Base-by-base conservation (phyloP, 257 asterid genomes). In the Mentha longifolia region DNA sequence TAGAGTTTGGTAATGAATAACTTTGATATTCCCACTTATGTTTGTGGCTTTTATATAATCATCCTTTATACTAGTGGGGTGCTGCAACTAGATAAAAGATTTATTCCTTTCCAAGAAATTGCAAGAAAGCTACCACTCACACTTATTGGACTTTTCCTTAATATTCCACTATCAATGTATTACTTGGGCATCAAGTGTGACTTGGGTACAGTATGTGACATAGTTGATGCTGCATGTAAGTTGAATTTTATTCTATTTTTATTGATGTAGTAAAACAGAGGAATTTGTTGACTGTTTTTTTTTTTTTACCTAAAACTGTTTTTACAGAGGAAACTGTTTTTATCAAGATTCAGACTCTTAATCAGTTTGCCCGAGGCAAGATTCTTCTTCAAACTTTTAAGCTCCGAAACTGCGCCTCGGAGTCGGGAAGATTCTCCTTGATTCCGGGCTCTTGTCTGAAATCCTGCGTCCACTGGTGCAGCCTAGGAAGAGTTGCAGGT, bases 91-190 rank as follows among this genome's bases (percentile, higher is more conserved):
- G 52, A 47, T 31, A 46, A 22, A 22, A 25, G 59, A 30, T n/a
- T 49, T 13, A 11, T 61, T 12, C 16, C 35, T 56, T 73, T 73
- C 67, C 67, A 8, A 37, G 79, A 67, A 74, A 25, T 31, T 55
- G 31, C 65, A 7, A 30, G 3, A n/a, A 43, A 31, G 16, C 13
- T 30, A 67, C 14, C 16, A 68, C 63, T 52, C 41, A 19, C 20
- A 49, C 47, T 58, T 51, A 56, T 49, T 75, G 80, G 46, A 7
- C 16, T 46, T 10, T n/a, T 59, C 51, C 46, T 49, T 33, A 7
- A 58, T 19, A 13, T 49, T 17, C 14, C 69, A 64, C 43, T 54
- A 22, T 56, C 35, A 22, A 4, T 47, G 54, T 47, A 15, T 7
- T 46, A 46, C 52, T 46, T 46, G 19, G 17, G 52, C 19, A 15